Evolutionary conservation across 345 rosid genomes (phyloP).

Genomic region (Isatis tinctoria): DNA sequence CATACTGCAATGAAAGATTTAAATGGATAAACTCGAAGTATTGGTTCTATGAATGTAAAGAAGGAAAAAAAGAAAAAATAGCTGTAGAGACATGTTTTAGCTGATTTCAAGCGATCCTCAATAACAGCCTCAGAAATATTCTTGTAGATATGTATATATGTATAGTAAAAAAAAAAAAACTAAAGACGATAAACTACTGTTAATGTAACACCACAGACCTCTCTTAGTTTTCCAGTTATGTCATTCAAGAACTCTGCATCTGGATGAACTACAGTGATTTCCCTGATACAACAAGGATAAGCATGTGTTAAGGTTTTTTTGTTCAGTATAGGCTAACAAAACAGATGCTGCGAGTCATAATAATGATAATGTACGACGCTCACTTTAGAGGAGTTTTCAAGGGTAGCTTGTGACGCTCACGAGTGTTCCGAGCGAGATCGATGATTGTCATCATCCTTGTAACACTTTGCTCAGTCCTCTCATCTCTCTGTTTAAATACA

Average conservation of each 20-base stretch:
- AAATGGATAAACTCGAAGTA: background rate
- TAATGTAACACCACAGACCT: slow-evolving; percentile 46
- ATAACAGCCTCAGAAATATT: background rate
- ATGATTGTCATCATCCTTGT: slow-evolving; percentile 93
- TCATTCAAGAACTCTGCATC: slow-evolving; percentile 86
- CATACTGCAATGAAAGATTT: slow-evolving; percentile 57
- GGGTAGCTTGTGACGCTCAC: slow-evolving; percentile 89
- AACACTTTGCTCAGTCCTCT: slow-evolving; percentile 89
- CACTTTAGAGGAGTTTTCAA: slow-evolving; percentile 92
- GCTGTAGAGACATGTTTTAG: slow-evolving; percentile 7
- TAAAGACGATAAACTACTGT: background rate
- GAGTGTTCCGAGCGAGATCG: slow-evolving; percentile 94
- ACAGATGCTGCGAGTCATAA: background rate
- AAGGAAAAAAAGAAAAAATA: background rate
- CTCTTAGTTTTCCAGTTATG: slow-evolving; percentile 84
- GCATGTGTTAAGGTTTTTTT: background rate
- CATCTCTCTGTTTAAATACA: slow-evolving; percentile 53
- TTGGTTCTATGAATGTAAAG: background rate
- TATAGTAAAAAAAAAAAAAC: background rate
- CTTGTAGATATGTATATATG: background rate
- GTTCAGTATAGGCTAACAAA: background rate
- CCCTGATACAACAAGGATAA: slow-evolving; percentile 44
- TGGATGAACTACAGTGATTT: slow-evolving; percentile 89
- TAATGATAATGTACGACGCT: slow-evolving; percentile 24
- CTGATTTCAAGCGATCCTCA: background rate